Conservation (phyloP, 225 moss, liverwort and hornwort species). For the Antitrichia curtipendula region DNA sequence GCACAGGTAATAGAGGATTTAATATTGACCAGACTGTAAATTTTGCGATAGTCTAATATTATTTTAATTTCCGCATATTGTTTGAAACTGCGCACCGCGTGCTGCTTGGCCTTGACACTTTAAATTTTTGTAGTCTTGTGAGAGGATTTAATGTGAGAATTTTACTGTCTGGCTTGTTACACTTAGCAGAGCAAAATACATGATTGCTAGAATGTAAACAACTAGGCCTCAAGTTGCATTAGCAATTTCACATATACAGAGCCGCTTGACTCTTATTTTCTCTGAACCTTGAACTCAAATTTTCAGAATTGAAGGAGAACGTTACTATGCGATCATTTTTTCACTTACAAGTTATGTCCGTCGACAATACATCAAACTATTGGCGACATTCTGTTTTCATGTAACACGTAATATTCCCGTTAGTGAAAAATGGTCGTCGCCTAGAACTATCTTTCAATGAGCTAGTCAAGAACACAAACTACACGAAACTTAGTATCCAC, state of each 20-base stretch:
- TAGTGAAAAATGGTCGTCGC: accelerated
- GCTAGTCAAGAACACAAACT: not conserved
- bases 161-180: not conserved
- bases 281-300: no score
- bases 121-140: not conserved
- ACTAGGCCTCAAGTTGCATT: no score
- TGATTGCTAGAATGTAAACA: not conserved
- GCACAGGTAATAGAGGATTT: not conserved
- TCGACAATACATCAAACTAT: not conserved
- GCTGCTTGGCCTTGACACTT: not conserved
- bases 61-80: not conserved
- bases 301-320: not conserved
- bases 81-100: not conserved
- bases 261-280: no score
- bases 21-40: not conserved
- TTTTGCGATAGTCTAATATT: not conserved
- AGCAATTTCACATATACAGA: no score
- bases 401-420: no score
- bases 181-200: no score
- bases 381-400: accelerated
- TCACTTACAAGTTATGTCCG: accelerated
- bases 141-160: not conserved
- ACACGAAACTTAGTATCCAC: not conserved
- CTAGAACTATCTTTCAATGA: no score
- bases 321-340: accelerated